Evolutionary conservation across 1,284 basidiomycete genomes (phyloP).

Genomic region (Microbotryum scabiosae): DNA sequence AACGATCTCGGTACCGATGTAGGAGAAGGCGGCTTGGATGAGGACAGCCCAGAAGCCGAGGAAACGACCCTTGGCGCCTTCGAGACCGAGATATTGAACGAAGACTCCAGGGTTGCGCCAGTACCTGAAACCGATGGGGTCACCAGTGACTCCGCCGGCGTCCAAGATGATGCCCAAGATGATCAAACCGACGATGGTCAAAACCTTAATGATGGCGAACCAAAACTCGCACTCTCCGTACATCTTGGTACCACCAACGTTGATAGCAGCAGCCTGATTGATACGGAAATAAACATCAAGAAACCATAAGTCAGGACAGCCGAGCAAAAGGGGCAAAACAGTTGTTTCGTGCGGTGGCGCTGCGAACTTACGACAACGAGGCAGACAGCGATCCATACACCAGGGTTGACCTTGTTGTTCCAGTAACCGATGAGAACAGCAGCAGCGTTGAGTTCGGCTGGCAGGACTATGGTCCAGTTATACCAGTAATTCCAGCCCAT

Average conservation of each 20-base stretch:
- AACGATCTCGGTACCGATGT: slow-evolving; percentile 70
- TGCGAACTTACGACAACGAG: slow-evolving; percentile 48
- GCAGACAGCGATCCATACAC: slow-evolving; percentile 67
- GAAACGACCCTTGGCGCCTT: slow-evolving; percentile 43
- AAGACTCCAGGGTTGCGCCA: slow-evolving; percentile 30
- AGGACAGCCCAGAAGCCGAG: slow-evolving; percentile 34
- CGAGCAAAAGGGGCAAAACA: not conserved
- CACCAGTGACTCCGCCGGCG: slow-evolving; percentile 35
- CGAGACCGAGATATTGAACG: slow-evolving; percentile 38
- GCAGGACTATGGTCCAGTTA: slow-evolving; percentile 37
- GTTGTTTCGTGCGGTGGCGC: not conserved
- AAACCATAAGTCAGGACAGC: not conserved
- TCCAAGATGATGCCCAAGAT: slow-evolving; percentile 50
- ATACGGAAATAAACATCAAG: not conserved
- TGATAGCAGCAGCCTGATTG: too few relatives aligned
- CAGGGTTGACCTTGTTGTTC: slow-evolving; percentile 52
- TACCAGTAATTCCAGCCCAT: slow-evolving; percentile 66
- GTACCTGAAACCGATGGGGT: slow-evolving; percentile 26
- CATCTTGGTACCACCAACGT: slow-evolving; percentile 37
- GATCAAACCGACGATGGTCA: slow-evolving; percentile 51
- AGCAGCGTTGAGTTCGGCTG: slow-evolving; percentile 42
- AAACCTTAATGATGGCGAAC: slow-evolving; percentile 50
- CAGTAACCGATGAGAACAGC: slow-evolving; percentile 43
- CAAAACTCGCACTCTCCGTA: slow-evolving; percentile 48
- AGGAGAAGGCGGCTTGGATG: slow-evolving; percentile 63